Base-by-base conservation (phyloP, 73 alveolate genomes). In the Stentor roeselii region DNA sequence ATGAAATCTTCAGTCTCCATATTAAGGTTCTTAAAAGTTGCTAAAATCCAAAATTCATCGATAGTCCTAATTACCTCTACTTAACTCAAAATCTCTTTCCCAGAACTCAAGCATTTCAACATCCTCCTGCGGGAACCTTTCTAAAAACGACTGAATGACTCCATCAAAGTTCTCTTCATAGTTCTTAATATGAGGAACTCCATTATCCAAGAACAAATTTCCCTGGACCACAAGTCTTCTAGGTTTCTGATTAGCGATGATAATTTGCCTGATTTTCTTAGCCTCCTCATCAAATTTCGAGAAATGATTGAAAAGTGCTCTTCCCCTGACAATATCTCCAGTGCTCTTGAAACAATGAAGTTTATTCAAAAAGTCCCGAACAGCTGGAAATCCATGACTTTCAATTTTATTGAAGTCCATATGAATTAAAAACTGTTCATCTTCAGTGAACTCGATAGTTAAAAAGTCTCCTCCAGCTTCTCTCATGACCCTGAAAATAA, bases 101-200 rank as follows among this genome's bases (percentile, higher is more conserved):
- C 84, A 76, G 3, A 76, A 35, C 21, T 38, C 0, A 3, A 1
- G 39, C 74, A 76, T 39, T 41, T 76, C 84, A 6, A 36, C 75
- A 35, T 76, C 84, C 21, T 27, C 15, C 31, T 21, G 21, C 21
- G 90, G 91, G 83, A 84, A 91, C 85, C 96, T 87, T 60, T 91
- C 96, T 27, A 40, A 74, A 75, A 80, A 90, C 21, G 95, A 89
- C 59, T 86, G 6, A 39, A 93, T 86, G 39, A 93, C 86, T 59
- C 98, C 96, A 83, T 93, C 95, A 84, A 85, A 88, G 21, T 75
- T 78, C 40, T 91, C 98, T 61, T 85, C 93, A 59, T 59, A 86
- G 2, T 35, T 36, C 14, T 59, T 42, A 36, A 86, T 11, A 50
- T 83, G 78, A 1, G 78, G 75, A 14, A 3, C 27, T n/a, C 80